Base-by-base conservation (phyloP, 2,329 filamentous ascomycete genomes). In the Clarireedia hainanense region DNA sequence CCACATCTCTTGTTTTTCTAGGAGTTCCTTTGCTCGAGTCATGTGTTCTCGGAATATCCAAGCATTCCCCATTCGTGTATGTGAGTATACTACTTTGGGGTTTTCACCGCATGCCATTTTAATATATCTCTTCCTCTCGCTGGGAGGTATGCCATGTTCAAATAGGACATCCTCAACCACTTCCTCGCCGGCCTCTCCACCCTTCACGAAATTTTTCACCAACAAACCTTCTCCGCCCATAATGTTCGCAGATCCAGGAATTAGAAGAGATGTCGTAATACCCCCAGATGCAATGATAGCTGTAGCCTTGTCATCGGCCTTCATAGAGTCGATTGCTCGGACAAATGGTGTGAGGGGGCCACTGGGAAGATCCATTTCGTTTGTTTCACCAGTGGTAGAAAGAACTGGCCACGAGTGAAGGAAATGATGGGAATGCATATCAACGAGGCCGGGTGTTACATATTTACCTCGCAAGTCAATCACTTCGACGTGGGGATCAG, bases 61-160 rank as follows among this genome's bases (percentile, higher is more conserved):
- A 1, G 71, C 70, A 56, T 71, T 70, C 1, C 71, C 73, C 64
- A 75, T 71, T 24, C 73, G 68, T 3, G 68, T 71, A 49, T 74
- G 70, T 4, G 63, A 63, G 59, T 74, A 74, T 1, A 67, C 57
- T 0, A 56, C 36, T 55, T 69, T 72, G n/a, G 73, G 73, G 57
- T 76, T 76, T 62, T 76, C 74, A 7, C 74, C 74, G 58, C 73
- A 73, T 1, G 74, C 74, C 69, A 76, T 73, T 61, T 76, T 76
- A 67, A 76, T 71, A 59, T 74, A 75, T 30, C 66, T 57, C 46
- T 65, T 59, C 48, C 72, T 67, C 27, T 71, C 64, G 7, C 59
- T 55, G 12, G 58, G 24, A 1, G 69, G 66, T 6, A 74, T 55
- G 5, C 71, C 72, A 52, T 70, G 67, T 63, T 75, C 74, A 14